Conservation (phyloP, 2,329 filamentous ascomycete genomes). For the Orbilia blumenaviensis region DNA sequence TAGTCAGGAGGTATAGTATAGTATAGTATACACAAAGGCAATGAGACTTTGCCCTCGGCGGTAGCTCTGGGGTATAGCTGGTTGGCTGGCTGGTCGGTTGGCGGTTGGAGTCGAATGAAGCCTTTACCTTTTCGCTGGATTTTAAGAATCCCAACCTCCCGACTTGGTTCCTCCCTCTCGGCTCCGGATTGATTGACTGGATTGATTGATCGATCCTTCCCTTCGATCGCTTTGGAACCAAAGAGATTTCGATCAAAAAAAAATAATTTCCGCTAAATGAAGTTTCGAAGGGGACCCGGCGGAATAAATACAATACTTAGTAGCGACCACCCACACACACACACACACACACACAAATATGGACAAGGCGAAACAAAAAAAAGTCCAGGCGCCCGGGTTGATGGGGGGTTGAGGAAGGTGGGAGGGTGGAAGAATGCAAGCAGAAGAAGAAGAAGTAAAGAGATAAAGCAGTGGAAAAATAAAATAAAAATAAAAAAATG, state of each 20-base stretch:
- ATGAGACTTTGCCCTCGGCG: no score
- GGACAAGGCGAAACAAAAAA: background rate
- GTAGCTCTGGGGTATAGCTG: slow-evolving; percentile 24
- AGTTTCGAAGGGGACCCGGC: background rate
- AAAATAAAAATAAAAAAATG: background rate
- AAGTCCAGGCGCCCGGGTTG: slow-evolving; percentile 10
- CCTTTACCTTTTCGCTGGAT: no score
- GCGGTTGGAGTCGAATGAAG: no score
- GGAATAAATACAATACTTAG: slow-evolving; percentile 19
- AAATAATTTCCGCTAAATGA: slow-evolving; percentile 22
- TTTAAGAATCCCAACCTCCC: slow-evolving; percentile 20
- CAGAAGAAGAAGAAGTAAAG: background rate
- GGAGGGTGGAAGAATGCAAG: background rate
- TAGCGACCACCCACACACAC: no score
- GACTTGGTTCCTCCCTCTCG: slow-evolving; percentile 19
- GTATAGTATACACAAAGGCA: no score
- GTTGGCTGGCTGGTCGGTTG: no score
- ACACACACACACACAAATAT: background rate
- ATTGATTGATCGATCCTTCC: no score
- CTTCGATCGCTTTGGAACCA: no score
- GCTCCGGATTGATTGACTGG: slow-evolving; percentile 7
- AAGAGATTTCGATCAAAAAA: no score
- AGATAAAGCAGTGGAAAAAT: no score
- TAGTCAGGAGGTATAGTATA: no score
- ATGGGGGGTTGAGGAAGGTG: slow-evolving; percentile 16